Conservation (phyloP, 2,329 filamentous ascomycete genomes). For the Eutypella sp. region DNA sequence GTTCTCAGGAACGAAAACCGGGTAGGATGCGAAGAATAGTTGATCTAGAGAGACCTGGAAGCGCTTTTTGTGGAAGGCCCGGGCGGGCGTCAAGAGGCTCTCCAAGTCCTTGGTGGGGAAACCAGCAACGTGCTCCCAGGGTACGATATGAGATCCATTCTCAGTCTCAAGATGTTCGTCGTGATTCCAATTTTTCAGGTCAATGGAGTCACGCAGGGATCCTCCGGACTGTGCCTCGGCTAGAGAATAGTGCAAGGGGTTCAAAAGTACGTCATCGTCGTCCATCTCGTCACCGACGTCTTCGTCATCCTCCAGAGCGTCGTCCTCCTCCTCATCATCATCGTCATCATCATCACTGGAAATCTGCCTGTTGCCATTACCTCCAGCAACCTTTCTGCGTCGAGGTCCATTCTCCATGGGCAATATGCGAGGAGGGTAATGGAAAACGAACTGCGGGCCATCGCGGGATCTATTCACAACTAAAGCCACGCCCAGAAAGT, state of each 20-base stretch:
- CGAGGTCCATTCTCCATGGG: slow-evolving; percentile 35
- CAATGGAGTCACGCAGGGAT: slow-evolving; percentile 29
- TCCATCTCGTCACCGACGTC: slow-evolving; percentile 34
- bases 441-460: slow-evolving; percentile 78
- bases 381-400: no score
- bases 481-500: slow-evolving; percentile 66
- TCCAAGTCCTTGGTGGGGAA: slow-evolving; percentile 74
- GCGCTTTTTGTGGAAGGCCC: slow-evolving; percentile 71
- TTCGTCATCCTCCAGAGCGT: slow-evolving; percentile 36
- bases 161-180: slow-evolving; percentile 53
- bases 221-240: slow-evolving; percentile 22
- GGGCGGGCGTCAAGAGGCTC: slow-evolving; percentile 70
- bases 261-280: slow-evolving; percentile 47
- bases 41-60: slow-evolving; percentile 82
- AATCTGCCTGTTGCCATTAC: no score
- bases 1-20: slow-evolving; percentile 74
- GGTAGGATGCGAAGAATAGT: slow-evolving; percentile 75
- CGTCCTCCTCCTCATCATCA: slow-evolving; percentile 37
- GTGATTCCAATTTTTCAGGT: slow-evolving; percentile 41
- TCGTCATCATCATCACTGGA: slow-evolving; percentile 44
- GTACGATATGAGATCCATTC: slow-evolving; percentile 53
- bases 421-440: slow-evolving; percentile 66
- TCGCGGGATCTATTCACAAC: slow-evolving; percentile 71
- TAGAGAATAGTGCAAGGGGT: slow-evolving; percentile 38
- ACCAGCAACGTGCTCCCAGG: slow-evolving; percentile 70